Evolutionary conservation across 1,139 yeast genomes (phyloP), one percentile per base, ranked within the genome.

Genomic region (Yamadazyma triangularis): DNA sequence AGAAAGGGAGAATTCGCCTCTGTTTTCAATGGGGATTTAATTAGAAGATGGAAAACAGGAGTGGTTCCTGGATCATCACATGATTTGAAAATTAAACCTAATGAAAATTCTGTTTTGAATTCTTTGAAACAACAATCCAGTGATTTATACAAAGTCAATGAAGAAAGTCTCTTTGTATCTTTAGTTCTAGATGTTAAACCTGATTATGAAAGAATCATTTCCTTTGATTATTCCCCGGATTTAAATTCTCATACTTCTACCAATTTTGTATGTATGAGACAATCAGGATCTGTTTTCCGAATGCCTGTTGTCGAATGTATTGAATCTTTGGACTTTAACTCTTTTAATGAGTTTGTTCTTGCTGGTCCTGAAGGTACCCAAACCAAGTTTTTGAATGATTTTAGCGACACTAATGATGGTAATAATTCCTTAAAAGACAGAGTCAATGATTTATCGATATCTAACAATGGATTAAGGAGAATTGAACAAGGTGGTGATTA

Each of bases 1-100:
- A 64, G 85, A 32, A 60, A 66, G 23, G 84, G 86, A 11, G 96
- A 88, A 52, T 79, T 88, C 50, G 73, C 94, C 0, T 82, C 91
- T 0, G 68, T 88, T 2, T 85, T 84, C 50, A 79, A 79, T 41
- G 95, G 95, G 10, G 84, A 80, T 33, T 60, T 79, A 31, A 76
- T 87, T 18, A 68, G 95, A 41, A 64, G 95, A 44, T 88, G 96
- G 95, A 78, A 81, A 40, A 70, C 84, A 1, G 93, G 91, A 0
- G 49, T 56, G 1, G 77, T 76, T 1, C 64, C 70, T 2, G 16
- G 15, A 3, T 15, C 24, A 11, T 11, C 6, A 11, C 16, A 26
- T 8, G 13, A 23, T 1, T 3, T 22, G 3, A 30, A 22, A 11
- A 16, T 14, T 4, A 29, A 28, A 10, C 15, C 40, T n/a, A 15